Evolutionary conservation across 2,329 filamentous ascomycete species (phyloP), one percentile per base, ranked within the genome.

Genomic region (Colletotrichum australisinense): DNA sequence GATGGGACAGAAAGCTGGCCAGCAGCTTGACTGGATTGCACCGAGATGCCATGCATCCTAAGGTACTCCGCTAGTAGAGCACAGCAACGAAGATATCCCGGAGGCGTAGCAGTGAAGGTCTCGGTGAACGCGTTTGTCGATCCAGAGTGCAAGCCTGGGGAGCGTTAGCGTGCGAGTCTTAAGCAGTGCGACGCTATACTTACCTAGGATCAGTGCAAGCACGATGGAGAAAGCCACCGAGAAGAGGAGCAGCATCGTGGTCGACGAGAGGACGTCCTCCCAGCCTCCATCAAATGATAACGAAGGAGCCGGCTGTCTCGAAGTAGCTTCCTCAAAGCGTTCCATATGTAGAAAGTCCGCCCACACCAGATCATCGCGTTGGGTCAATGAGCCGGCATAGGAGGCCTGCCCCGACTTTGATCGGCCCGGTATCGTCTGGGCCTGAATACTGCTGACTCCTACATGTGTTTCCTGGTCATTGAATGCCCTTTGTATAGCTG

Each of bases 201-300:
- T 69, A 42, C 63, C 22, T 8, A 72, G 16, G 38, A 74, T 66
- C 24, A 75, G 30, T 1, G 69, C 73, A 4, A 76, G 42, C 35
- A 75, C 60, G 0, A 75, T 60, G 4, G 72, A 75, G 42, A 76
- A 74, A 2, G 72, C 75, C 4, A 75, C 69, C 1, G 75, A 75
- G 5, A 69, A 72, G 14, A 75, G 53, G n/a, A 76, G n/a, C n/a
- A 74, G 67, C 56, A 75, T 63, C 30, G 75, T 75, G 38, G 67
- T 73, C 32, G 69, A 59, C 1, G 75, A 63, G 1, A 76, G 64
- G 35, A 69, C 57, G 26, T 75, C 74, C 11, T 75, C 67, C 72
- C 69, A 74, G 38, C 62, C 66, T 11, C 32, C 63, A 8, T 24
- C 6, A 1, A 14, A 19, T 8, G 65, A 22, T 24, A 12, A 6